Conservation (phyloP, 805 yeast species). For the Ogataea philodendri region DNA sequence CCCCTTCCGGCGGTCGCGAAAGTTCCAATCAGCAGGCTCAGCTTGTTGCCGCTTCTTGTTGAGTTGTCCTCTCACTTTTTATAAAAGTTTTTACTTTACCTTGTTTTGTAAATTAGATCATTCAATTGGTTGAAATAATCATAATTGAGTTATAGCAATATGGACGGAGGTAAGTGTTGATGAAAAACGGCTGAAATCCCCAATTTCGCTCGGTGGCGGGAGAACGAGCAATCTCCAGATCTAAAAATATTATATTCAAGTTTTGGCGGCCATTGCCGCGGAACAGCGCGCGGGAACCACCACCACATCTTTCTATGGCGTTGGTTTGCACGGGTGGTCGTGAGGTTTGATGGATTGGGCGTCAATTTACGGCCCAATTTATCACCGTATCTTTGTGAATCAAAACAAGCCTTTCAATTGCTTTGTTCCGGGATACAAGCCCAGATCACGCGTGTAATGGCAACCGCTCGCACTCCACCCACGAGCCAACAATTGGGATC, state of each 20-base stretch:
- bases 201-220: conserved; percentile 12
- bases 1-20: conserved; percentile 15
- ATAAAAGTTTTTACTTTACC: conserved; percentile 16
- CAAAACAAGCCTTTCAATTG: too few relatives aligned
- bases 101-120: conserved; percentile 13
- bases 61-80: conserved; percentile 25
- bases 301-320: too few relatives aligned
- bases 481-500: neutral
- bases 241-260: conserved; percentile 1
- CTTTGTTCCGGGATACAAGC: too few relatives aligned
- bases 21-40: conserved; percentile 15
- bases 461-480: too few relatives aligned
- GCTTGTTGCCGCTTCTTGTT: conserved; percentile 17
- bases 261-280: too few relatives aligned
- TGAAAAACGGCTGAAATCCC: neutral
- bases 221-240: conserved; percentile 5
- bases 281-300: too few relatives aligned
- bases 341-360: too few relatives aligned
- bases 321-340: too few relatives aligned
- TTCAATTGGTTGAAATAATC: conserved; percentile 18
- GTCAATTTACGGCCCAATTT: too few relatives aligned
- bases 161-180: conserved; percentile 59
- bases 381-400: too few relatives aligned
- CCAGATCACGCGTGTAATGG: too few relatives aligned
- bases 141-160: conserved; percentile 32